Conservation (phyloP, 306 rosid species). For the Dryas drummondii region DNA sequence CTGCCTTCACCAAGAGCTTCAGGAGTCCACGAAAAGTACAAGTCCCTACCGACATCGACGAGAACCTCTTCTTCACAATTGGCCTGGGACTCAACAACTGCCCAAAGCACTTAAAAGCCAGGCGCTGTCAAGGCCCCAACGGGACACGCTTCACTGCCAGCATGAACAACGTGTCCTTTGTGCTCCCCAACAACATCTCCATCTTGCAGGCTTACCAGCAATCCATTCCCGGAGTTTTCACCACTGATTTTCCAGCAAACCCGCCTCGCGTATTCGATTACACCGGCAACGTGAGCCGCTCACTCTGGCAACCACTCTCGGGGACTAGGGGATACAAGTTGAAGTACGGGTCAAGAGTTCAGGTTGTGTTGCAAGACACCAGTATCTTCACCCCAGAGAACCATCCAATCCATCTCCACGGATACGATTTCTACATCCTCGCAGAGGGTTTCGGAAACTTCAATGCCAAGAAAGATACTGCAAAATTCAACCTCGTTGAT, state of each 20-base stretch:
- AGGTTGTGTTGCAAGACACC: slow-evolving; percentile 82
- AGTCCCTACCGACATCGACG: slow-evolving; percentile 76
- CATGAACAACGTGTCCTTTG: slow-evolving; percentile 79
- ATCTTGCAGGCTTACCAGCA: slow-evolving; percentile 69
- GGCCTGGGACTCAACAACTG: slow-evolving; percentile 79
- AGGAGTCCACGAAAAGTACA: slow-evolving; percentile 51
- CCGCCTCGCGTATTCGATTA: slow-evolving; percentile 66
- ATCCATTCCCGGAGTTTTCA: slow-evolving; percentile 62
- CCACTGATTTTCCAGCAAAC: slow-evolving; percentile 70
- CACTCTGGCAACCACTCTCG: slow-evolving; percentile 66
- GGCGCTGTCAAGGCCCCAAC: slow-evolving; percentile 79
- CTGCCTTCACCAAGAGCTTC: slow-evolving; percentile 60
- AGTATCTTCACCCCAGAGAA: slow-evolving; percentile 73
- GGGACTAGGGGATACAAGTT: slow-evolving; percentile 65
- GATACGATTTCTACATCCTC: slow-evolving; percentile 78
- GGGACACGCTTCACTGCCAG: slow-evolving; percentile 85
- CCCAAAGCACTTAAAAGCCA: slow-evolving; percentile 38
- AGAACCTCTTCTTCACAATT: slow-evolving; percentile 62
- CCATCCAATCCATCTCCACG: slow-evolving; percentile 92
- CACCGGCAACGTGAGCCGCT: slow-evolving; percentile 83
- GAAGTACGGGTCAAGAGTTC: slow-evolving; percentile 74
- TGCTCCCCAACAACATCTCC: slow-evolving; percentile 61
- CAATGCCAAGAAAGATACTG: slow-evolving; percentile 50
- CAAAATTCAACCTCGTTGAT: slow-evolving; percentile 82
- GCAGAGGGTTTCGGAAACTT: slow-evolving; percentile 93